These are phyloP conservation scores for Nakaseomyces sp. DNA, from an alignment of 1,139 yeast genomes.

Conservation along the genomic window DNA sequence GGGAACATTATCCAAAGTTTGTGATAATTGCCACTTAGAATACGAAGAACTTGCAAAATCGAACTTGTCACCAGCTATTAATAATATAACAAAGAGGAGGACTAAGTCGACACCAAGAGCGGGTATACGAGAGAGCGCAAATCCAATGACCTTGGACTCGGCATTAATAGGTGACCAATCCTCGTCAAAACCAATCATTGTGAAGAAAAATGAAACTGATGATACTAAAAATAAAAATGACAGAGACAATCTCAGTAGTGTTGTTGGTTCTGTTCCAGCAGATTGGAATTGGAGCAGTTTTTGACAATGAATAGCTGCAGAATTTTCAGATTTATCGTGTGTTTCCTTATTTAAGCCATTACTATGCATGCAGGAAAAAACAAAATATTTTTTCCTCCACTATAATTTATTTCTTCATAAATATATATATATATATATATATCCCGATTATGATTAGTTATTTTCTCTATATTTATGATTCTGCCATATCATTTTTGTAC, in stretches of 20 bases:
- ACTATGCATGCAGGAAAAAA: too few species aligned
- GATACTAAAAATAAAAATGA: slow-evolving; percentile 8
- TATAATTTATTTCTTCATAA: too few species aligned
- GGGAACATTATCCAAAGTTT: slow-evolving; percentile 69
- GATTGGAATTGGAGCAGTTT: slow-evolving; percentile 76
- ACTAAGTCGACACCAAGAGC: not conserved
- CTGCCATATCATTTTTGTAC: too few species aligned
- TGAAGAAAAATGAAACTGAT: not conserved
- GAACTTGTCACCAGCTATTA: slow-evolving; percentile 25
- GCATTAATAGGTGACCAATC: slow-evolving; percentile 5
- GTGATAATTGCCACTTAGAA: slow-evolving; percentile 63
- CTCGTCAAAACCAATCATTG: slow-evolving; percentile 2
- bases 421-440: too few species aligned
- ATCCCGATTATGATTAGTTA: too few species aligned
- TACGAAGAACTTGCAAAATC: slow-evolving; percentile 44
- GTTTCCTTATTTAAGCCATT: not conserved
- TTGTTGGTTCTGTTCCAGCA: slow-evolving; percentile 56
- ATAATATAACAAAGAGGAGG: slow-evolving; percentile 1
- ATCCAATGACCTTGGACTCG: slow-evolving; percentile 8
- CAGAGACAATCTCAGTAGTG: slow-evolving; percentile 18
- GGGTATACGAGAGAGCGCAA: not conserved
- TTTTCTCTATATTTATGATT: too few species aligned
- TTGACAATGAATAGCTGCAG: slow-evolving; percentile 21
- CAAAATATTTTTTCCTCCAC: too few species aligned
- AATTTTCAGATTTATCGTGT: not conserved